Base-by-base conservation (phyloP, 176 grass and related monocot genomes). In the Pharus latifolius region DNA sequence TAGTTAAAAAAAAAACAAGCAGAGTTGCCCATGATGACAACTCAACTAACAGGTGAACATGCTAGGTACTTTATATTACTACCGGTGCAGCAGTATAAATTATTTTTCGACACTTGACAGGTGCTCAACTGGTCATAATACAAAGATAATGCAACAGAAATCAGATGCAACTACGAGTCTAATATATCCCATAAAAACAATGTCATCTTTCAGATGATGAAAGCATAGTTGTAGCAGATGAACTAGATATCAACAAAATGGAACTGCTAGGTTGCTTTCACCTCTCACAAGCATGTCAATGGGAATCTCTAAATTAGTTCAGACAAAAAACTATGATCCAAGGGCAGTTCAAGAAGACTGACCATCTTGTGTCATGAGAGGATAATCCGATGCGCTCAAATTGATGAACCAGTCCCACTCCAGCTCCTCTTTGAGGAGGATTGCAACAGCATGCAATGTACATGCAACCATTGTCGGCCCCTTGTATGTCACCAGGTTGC, bases 341-440 rank as follows among this genome's bases (percentile, higher is more conserved):
- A 54, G 7, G 2, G 34, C 8, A 16, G 50, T 25, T 45, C 0
- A 62, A 83, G 30, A 77, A 47, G 3, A 88, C 78, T 83, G 38
- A 91, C 92, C 88, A 69, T 96, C 92, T 73, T 96, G 92, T 6
- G 92, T 85, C 78, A 96, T 82, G 47, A 96, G 87, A 10, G 92
- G 92, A 79, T 96, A 96, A 71, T 96, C 92, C 0, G 92, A 96
- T 2, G 92, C 88, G 6, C 92, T 96, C 29, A 96, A 82, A 65
- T 96, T 96, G 66, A 96, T 88, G 83, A 96, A 96, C 92, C 92
- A 96, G 66, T 96, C 92, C 88, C 92, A 96, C 46, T 91, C 75
- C 3, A 90, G 28, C 2, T 81, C 84, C 31, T 96, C 88, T 51
- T 83, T 91, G 52, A 96, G 73, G 28, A 96, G 77, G 44, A 96